Evolutionary conservation across 192 early-diverging fungal species (phyloP).

Genomic region (Gonapodya sp.): DNA sequence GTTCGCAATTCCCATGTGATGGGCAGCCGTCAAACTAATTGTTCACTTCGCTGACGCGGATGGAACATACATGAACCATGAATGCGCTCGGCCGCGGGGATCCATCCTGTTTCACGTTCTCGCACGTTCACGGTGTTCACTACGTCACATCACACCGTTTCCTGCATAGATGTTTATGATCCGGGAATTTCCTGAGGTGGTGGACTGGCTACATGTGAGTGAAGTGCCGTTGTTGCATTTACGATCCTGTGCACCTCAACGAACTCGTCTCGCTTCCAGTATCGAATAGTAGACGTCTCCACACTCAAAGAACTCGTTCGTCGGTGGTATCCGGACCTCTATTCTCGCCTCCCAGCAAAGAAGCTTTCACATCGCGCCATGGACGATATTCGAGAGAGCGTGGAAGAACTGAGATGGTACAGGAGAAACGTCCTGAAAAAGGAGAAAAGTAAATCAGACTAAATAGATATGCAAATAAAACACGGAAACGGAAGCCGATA

Average conservation of each 20-base stretch:
- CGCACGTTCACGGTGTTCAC: no score
- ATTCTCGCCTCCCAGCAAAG: constrained; percentile 49
- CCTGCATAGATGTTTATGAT: constrained; percentile 68
- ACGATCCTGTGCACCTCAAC: constrained; percentile 7
- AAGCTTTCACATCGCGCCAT: constrained; percentile 55
- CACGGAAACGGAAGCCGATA: not conserved
- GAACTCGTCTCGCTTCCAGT: constrained; percentile 14
- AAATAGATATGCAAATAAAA: no score
- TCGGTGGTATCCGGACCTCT: constrained; percentile 61
- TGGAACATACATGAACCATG: no score
- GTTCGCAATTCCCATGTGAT: no score
- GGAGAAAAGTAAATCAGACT: not conserved
- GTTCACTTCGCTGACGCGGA: no score
- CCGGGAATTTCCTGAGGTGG: constrained; percentile 67
- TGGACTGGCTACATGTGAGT: constrained; percentile 53
- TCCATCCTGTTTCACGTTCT: no score
- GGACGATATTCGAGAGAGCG: constrained; percentile 88
- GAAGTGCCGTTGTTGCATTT: not conserved
- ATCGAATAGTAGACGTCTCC: constrained; percentile 64
- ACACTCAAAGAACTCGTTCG: constrained; percentile 79
- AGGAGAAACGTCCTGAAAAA: constrained; percentile 47
- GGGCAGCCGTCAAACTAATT: no score
- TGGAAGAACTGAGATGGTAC: constrained; percentile 78
- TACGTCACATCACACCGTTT: no score
- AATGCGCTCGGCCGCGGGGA: no score